Evolutionary conservation across 2,329 filamentous ascomycete genomes (phyloP).

Genomic region (Calonectria montana): DNA sequence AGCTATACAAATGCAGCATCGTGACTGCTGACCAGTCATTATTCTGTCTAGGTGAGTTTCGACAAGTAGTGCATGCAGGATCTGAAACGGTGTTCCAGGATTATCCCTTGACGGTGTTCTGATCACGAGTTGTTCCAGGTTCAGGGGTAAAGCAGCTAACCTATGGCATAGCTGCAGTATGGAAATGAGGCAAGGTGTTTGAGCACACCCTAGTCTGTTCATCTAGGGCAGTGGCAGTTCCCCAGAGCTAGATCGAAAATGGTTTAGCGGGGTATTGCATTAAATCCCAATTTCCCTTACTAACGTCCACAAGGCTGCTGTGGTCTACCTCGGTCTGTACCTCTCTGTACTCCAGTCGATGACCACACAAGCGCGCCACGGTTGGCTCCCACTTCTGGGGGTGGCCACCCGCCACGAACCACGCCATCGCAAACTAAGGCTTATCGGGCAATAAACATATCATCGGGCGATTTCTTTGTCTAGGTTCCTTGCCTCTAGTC

Average conservation of each 20-base stretch:
- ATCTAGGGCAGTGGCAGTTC: slow-evolving; percentile 16
- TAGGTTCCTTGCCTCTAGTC: slow-evolving; percentile 4
- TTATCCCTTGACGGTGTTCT: slow-evolving; percentile 4
- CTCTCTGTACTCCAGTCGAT: not conserved
- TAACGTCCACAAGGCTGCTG: slow-evolving; percentile 9
- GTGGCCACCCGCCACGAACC: slow-evolving; percentile 10
- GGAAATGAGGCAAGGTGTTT: slow-evolving; percentile 4
- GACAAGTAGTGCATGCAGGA: slow-evolving; percentile 16
- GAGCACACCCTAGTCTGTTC: slow-evolving; percentile 7
- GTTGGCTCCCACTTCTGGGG: not conserved
- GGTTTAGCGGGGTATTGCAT: slow-evolving; percentile 17
- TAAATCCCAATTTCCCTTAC: slow-evolving; percentile 21
- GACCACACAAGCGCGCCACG: slow-evolving; percentile 10
- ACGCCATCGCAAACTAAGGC: slow-evolving; percentile 7
- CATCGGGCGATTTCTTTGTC: slow-evolving; percentile 8
- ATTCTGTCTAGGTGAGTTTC: slow-evolving; percentile 8
- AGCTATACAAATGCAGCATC: slow-evolving; percentile 10
- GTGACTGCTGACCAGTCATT: not conserved
- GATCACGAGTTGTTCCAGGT: slow-evolving; percentile 24
- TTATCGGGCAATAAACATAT: slow-evolving; percentile 18
- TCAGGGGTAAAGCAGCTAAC: slow-evolving; percentile 14
- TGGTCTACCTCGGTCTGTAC: not conserved
- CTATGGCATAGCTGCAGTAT: slow-evolving; percentile 4
- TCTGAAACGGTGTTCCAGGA: slow-evolving; percentile 24
- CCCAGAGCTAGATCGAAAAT: slow-evolving; percentile 27